Evolutionary conservation across 2,329 filamentous ascomycete species (phyloP), one percentile per base, ranked within the genome.

Genomic region (Colletotrichum siamense): DNA sequence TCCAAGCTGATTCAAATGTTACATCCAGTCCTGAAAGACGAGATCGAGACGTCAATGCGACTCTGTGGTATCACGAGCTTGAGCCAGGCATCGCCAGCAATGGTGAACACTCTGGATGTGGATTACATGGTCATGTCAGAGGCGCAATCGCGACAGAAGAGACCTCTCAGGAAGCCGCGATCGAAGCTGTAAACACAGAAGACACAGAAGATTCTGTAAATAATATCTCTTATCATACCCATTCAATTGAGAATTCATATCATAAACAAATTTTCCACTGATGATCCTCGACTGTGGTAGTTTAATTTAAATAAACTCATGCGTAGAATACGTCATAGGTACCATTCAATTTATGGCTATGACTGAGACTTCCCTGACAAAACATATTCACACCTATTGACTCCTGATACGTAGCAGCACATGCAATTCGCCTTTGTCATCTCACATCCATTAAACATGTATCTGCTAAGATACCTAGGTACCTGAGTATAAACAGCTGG

Each of bases 21-120:
- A 12, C 32, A 8, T 26, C 5, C 22, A 69, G 62, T 69, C 6
- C 76, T 83, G 0, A 82, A 83, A 18, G 82, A 84, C 36, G 81
- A 83, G 52, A 76, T 83, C 0, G 82, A 83, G 24, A 82, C 73
- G 5, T 76, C 69, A 8, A 82, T 84, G 81, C 79, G 82, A 13
- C 78, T 84, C 0, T 79, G 79, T 0, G 82, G 82, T 3, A 74
- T 83, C 2, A 84, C 81, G 0, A 81, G 80, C 28, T 61, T 84
- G 1, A 79, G 81, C 2, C 79, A 84, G 28, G 81, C 80, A 1
- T 80, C 79, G 0, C 79, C 82, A 7, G 79, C 76, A 0, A 75
- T 84, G 64, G 81, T 83, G 4, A 84, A 84, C 57, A 84, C 82
- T 0, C n/a, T 80, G 32, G 82, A 83, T 18, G 67, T 84, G 18